phyloP scores from a whole-genome alignment of 2,329 filamentous ascomycete genomes.

The Aspergillus floridensis region DNA sequence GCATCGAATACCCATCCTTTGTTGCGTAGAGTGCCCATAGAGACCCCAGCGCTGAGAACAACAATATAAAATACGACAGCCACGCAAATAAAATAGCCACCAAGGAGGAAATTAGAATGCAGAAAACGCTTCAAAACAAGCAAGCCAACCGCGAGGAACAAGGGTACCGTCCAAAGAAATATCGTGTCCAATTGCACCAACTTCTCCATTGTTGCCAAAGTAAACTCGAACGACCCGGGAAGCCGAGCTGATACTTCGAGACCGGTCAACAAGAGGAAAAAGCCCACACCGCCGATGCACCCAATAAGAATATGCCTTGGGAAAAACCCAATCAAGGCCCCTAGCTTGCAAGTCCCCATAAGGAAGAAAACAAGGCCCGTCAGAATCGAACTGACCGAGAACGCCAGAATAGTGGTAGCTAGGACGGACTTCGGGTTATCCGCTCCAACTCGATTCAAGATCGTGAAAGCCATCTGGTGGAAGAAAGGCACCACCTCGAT shows the following conservation, averaged over 20 bases:
- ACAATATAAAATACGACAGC: constrained; percentile 56
- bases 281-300: constrained; percentile 95
- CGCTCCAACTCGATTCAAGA: constrained; percentile 73
- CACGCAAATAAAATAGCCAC: constrained; percentile 81
- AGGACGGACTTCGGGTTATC: constrained; percentile 82
- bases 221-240: constrained; percentile 79
- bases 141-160: constrained; percentile 71
- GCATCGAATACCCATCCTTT: constrained; percentile 89
- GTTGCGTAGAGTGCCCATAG: constrained; percentile 64
- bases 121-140: constrained; percentile 74
- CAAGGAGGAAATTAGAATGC: constrained; percentile 80
- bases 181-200: constrained; percentile 73
- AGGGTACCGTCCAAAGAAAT: constrained; percentile 77
- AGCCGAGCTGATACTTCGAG: constrained; percentile 90
- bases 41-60: constrained; percentile 56
- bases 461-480: constrained; percentile 94
- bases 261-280: constrained; percentile 87
- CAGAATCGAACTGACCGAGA: constrained; percentile 83
- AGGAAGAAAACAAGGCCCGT: constrained; percentile 89
- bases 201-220: constrained; percentile 70
- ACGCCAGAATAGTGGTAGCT: constrained; percentile 90
- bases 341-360: constrained; percentile 82
- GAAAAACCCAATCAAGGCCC: constrained; percentile 94
- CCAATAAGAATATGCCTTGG: constrained; percentile 94
- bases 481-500: constrained; percentile 99